These are phyloP conservation scores for Tieghemostelium lacteum DNA, from an alignment of 78 protist genomes.

Conservation along the genomic window DNA sequence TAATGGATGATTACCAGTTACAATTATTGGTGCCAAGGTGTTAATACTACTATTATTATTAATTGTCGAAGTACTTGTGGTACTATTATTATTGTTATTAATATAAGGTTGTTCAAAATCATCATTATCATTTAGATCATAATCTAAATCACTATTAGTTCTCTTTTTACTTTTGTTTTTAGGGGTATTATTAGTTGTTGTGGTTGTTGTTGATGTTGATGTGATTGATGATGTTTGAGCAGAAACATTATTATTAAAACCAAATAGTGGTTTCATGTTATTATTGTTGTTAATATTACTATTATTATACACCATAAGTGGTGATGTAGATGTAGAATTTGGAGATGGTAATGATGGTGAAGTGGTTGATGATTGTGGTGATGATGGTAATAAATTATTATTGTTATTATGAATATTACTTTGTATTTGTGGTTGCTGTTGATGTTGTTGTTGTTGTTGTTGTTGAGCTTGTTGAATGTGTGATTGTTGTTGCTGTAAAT, in stretches of 20 bases:
- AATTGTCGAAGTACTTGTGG: too few species aligned
- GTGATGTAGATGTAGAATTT: too few species aligned
- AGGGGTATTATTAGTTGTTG: not conserved
- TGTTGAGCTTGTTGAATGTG: not conserved
- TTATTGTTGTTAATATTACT: not conserved
- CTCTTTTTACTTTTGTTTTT: not conserved
- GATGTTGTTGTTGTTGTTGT: slow-evolving; percentile 5
- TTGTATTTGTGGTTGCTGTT: slow-evolving; percentile 28
- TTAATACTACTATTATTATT: not conserved
- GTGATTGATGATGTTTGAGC: not conserved
- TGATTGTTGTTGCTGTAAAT: not conserved
- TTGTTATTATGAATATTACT: too few species aligned
- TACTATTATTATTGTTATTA: not conserved
- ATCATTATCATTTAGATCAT: not conserved
- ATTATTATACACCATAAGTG: too few species aligned
- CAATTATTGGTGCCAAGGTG: not conserved
- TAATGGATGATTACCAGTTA: not conserved
- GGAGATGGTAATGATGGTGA: too few species aligned
- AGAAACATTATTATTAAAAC: too few species aligned
- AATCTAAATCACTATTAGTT: not conserved
- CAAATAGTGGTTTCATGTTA: slow-evolving; percentile 13
- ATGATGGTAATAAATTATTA: too few species aligned
- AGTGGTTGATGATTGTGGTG: not conserved
- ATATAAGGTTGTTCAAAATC: not conserved
- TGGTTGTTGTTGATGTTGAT: not conserved